phyloP scores from a whole-genome alignment of 2,329 filamentous ascomycete species.

The Fusarium sp. region DNA sequence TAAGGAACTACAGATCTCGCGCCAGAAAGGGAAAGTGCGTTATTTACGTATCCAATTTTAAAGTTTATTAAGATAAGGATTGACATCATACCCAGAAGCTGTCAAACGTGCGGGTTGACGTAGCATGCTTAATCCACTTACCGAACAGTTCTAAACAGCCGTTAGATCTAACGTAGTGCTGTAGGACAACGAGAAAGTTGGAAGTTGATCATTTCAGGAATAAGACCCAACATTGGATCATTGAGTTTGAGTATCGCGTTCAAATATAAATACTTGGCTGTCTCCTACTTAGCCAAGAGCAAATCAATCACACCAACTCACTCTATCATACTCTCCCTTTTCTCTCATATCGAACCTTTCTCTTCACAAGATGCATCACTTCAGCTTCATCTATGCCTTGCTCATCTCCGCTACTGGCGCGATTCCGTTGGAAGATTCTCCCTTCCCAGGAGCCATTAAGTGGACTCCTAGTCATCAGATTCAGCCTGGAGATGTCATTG shows the following conservation, averaged over 20 bases:
- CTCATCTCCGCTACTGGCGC: background rate
- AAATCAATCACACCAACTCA: background rate
- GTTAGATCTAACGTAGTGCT: too few species aligned
- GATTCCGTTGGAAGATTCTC: background rate
- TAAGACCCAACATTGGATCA: background rate
- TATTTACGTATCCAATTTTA: background rate
- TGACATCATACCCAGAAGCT: background rate
- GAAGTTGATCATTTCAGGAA: background rate
- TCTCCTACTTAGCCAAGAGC: background rate
- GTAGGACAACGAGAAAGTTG: background rate
- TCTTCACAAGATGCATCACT: background rate
- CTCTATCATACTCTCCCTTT: background rate
- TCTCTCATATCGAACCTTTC: background rate
- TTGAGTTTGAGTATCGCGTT: accelerated
- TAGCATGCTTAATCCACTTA: background rate
- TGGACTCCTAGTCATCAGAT: background rate
- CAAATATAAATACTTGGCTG: background rate
- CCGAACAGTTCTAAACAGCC: background rate
- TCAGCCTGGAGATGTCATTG: background rate
- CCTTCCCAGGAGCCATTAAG: background rate
- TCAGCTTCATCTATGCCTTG: background rate
- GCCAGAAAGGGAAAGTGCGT: background rate
- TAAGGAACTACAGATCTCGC: background rate
- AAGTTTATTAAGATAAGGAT: background rate
- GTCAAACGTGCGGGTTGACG: background rate